Base-by-base conservation (phyloP, 2,329 filamentous ascomycete genomes). In the Colletotrichum plurivorum region DNA sequence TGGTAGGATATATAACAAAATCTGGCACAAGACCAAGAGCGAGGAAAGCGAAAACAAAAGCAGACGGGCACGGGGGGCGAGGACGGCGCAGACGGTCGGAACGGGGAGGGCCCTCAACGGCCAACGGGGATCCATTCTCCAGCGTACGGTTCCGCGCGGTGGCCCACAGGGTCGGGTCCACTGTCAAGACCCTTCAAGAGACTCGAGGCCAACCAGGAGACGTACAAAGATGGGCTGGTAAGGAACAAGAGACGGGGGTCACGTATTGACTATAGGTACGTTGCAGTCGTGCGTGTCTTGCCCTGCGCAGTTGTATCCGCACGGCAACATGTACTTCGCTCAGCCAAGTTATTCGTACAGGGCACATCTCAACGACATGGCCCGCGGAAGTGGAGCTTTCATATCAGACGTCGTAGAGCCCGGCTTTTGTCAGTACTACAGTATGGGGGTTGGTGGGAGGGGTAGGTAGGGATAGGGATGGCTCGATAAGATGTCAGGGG, bases 21-120 rank as follows among this genome's bases (percentile, higher is more conserved):
- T 20, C 41, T 9, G 9, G 9, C 8, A 10, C 36, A 16, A 43
- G 18, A 63, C 15, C 25, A 51, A 16, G 10, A 20, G 25, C 15
- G 43, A 58, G 46, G 61, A 56, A 57, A 25, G 20, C 20, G 36
- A 27, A 20, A 36, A 10, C 20, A 31, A 52, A 27, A 43, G 3
- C 52, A 31, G 45, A 51, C 52, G 61, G 52, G 31, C 4, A 18
- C 7, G 9, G 15, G 43, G 53, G 62, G 62, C 16, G 45, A 49
- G 31, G 9, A 36, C 31, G 31, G 31, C 31, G 31, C 9, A 36
- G 46, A 49, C 54, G 54, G 46, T 58, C 46, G 62, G 62, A 58
- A 58, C 62, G 53, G 62, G 36, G 46, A 58, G 43, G 62, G 7
- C 46, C 53, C 31, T 51, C 45, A 57, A 63, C 61, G 61, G 61